Conservation (phyloP, 2,329 filamentous ascomycete genomes). For the Microdochium paspali region DNA sequence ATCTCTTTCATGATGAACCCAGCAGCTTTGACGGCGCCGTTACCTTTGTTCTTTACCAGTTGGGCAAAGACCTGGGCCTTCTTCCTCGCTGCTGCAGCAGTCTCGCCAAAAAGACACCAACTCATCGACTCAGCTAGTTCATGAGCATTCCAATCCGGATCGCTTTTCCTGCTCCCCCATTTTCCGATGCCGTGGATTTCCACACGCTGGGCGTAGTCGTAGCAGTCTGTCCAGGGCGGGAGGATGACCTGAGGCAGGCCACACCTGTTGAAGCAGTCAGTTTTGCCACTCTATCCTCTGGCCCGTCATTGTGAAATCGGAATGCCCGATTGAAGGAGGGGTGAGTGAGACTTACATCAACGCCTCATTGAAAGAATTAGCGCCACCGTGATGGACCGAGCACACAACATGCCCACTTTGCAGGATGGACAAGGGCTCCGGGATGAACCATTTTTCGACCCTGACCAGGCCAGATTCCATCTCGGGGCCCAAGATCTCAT, state of each 20-base stretch:
- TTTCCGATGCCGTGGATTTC: conserved; percentile 32
- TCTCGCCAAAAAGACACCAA: background rate
- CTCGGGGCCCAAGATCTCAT: conserved; percentile 13
- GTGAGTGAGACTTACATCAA: conserved; percentile 17
- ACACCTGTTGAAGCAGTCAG: conserved; percentile 16
- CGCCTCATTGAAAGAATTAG: conserved; percentile 31
- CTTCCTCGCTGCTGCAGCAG: background rate
- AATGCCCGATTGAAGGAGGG: background rate
- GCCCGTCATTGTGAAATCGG: background rate
- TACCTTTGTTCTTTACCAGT: background rate
- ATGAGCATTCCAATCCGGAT: conserved; percentile 12
- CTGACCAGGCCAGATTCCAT: conserved; percentile 20
- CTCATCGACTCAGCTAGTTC: conserved; percentile 9
- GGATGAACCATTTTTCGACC: conserved; percentile 28
- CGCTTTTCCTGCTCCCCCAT: conserved; percentile 11
- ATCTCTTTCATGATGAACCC: background rate
- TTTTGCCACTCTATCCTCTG: background rate
- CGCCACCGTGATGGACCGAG: conserved; percentile 35
- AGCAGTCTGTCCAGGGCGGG: conserved; percentile 34
- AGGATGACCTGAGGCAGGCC: conserved; percentile 35
- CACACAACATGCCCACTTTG: conserved; percentile 25
- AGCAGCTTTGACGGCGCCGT: background rate
- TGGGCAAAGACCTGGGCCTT: background rate
- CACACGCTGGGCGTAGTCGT: conserved; percentile 33
- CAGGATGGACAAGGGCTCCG: conserved; percentile 26